Base-by-base conservation (phyloP, 2,329 filamentous ascomycete genomes). In the Ramularia endophylla region DNA sequence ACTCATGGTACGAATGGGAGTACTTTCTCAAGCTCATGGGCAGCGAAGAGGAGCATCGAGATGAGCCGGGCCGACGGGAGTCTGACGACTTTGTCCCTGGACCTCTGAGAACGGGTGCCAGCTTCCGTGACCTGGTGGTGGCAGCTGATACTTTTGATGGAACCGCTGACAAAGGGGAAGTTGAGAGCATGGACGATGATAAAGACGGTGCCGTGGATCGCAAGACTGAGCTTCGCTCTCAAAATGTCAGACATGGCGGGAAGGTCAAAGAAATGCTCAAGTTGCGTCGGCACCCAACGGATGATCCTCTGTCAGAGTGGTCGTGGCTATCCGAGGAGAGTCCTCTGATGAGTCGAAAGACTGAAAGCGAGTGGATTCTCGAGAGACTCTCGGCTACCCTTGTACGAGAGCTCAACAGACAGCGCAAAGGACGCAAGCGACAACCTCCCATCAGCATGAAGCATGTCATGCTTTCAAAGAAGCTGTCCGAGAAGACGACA, bases 351-450 rank as follows among this genome's bases (percentile, higher is more conserved):
- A 77, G 81, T 3, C 72, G 73, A 35, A 74, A 79, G 55, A 75
- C 77, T 41, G 84, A 88, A 64, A 74, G 78, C 11, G 77, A 86
- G 57, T 88, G 84, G 84, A 77, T 88, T 27, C 60, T 87, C 29
- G 79, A 86, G 45, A 71, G 76, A 45, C 60, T 88, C 38, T 74
- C 74, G 46, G 68, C 69, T 38, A 73, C 66, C 44, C 65, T 89
- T 27, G 70, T 75, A 37, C 60, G 65, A 9, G 71, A 77, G 60
- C 58, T 77, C 31, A 64, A 64, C 33, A 44, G 56, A 13, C 44
- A 51, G 27, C 36, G 53, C 3, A 55, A 53, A 29, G 59, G 60
- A 7, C 42, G 48, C n/a, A 49, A 42, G 36, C 47, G 38, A 32
- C 37, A 43, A 36, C 60, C 61, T 7, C 61, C 61, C 0, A 52